Evolutionary conservation across 2,329 filamentous ascomycete species (phyloP).

Genomic region (Ceratocystis albifundus): DNA sequence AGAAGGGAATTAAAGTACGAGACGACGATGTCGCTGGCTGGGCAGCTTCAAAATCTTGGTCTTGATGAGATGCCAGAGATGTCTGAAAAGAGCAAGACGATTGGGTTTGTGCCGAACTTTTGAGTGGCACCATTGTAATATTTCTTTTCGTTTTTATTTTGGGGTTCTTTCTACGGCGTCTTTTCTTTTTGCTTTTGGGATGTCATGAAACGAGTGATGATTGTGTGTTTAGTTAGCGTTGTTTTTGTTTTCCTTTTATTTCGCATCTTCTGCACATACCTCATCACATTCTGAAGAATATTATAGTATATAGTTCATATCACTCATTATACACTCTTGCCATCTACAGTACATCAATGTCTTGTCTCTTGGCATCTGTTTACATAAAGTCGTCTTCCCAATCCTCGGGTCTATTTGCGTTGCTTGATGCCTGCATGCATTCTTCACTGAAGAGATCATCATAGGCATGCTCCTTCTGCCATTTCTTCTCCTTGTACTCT

Average conservation of each 20-base stretch:
- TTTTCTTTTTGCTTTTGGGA: conserved; percentile 4
- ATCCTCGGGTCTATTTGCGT: conserved; percentile 67
- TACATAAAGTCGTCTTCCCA: conserved; percentile 92
- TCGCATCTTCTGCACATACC: background rate
- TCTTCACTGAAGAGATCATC: conserved; percentile 84
- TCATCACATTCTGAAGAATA: conserved; percentile 1
- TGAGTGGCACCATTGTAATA: background rate
- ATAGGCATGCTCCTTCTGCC: conserved; percentile 95
- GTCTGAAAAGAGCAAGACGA: conserved; percentile 12
- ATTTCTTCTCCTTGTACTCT: conserved; percentile 80
- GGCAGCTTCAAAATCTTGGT: conserved; percentile 8
- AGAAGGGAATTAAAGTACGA: conserved; percentile 4
- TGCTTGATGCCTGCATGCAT: conserved; percentile 63
- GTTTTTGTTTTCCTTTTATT: background rate
- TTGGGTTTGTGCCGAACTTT: conserved; percentile 16
- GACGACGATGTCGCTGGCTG: conserved; percentile 9
- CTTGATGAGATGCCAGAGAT: conserved; percentile 10
- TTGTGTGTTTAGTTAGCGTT: background rate
- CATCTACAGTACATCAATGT: background rate
- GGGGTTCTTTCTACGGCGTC: background rate
- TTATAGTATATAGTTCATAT: conserved; percentile 1
- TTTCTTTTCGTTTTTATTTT: conserved; percentile 9
- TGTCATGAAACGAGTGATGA: background rate
- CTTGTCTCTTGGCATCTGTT: conserved; percentile 25
- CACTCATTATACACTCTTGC: background rate